These are phyloP conservation scores for Ceraceosorus bombacis DNA, from an alignment of 1,284 basidiomycete genomes.

Conservation along the genomic window DNA sequence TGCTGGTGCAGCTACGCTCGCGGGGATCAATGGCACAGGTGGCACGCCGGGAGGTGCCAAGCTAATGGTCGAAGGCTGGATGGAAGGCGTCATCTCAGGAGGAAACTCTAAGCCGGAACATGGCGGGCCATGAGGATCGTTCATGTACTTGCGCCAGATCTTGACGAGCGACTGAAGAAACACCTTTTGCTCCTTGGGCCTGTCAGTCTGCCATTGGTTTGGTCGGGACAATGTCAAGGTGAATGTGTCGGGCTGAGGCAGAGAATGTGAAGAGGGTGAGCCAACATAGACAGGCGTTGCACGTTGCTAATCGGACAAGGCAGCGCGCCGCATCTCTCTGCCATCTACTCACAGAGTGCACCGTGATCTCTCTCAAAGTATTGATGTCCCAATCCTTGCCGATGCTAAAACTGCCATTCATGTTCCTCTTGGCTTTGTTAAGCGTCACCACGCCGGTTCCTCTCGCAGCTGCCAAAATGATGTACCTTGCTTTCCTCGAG, in stretches of 20 bases:
- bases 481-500: constrained; percentile 40
- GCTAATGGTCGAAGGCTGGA: constrained; percentile 10
- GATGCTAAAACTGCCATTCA: constrained; percentile 88
- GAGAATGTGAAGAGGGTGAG: not conserved
- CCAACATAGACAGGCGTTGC: not conserved
- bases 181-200: constrained; percentile 31
- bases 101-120: constrained; percentile 20
- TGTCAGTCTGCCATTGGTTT: constrained; percentile 43
- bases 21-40: not conserved
- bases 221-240: constrained; percentile 35
- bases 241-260: constrained; percentile 30
- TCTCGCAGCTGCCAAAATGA: constrained; percentile 36
- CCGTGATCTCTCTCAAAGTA: constrained; percentile 71
- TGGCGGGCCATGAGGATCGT: constrained; percentile 22
- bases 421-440: constrained; percentile 90
- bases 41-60: constrained; percentile 12
- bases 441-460: constrained; percentile 37
- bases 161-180: constrained; percentile 37
- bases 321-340: not conserved
- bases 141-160: constrained; percentile 36
- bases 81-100: constrained; percentile 1
- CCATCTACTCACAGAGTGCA: constrained; percentile 59
- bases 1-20: constrained; percentile 2
- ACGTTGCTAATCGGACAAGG: not conserved
- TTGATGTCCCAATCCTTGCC: constrained; percentile 91